Evolutionary conservation across 495 filamentous ascomycete genomes (phyloP).

Genomic region (Achaetomiella virescens): DNA sequence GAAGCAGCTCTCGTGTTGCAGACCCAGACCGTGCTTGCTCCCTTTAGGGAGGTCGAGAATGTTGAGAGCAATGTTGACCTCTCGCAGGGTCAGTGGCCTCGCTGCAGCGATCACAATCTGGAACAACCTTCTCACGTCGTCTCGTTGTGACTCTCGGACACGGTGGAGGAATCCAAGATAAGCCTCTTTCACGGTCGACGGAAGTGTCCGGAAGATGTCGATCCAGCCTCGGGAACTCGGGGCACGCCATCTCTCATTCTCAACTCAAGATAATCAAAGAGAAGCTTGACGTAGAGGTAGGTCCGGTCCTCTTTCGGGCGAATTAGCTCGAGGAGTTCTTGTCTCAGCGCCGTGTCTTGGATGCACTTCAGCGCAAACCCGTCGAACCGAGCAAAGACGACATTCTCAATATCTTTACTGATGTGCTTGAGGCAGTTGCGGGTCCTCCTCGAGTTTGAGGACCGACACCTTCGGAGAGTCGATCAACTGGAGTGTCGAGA

Average conservation of each 20-base stretch:
- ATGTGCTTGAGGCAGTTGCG: slow-evolving; percentile 15
- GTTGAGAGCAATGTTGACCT: slow-evolving; percentile 22
- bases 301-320: slow-evolving; percentile 13
- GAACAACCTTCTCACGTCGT: slow-evolving; percentile 16
- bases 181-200: slow-evolving; percentile 16
- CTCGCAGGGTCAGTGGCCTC: slow-evolving; percentile 16
- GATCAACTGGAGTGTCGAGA: not conserved
- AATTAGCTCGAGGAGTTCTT: slow-evolving; percentile 14
- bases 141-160: slow-evolving; percentile 12
- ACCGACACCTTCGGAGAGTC: not conserved
- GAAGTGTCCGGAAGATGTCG: slow-evolving; percentile 14
- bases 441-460: slow-evolving; percentile 15
- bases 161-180: slow-evolving; percentile 15
- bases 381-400: slow-evolving; percentile 16
- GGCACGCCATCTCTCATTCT: slow-evolving; percentile 14
- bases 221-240: slow-evolving; percentile 17
- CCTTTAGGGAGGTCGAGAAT: slow-evolving; percentile 14
- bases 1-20: slow-evolving; percentile 14
- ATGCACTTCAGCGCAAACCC: slow-evolving; percentile 15
- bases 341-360: slow-evolving; percentile 7
- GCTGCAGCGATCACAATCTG: slow-evolving; percentile 16
- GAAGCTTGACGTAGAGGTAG: slow-evolving; percentile 21
- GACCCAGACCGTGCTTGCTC: slow-evolving; percentile 11
- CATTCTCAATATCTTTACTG: slow-evolving; percentile 19
- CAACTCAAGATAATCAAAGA: slow-evolving; percentile 20